Base-by-base conservation (phyloP, 1,139 yeast genomes). In the Candida gigantensis region DNA sequence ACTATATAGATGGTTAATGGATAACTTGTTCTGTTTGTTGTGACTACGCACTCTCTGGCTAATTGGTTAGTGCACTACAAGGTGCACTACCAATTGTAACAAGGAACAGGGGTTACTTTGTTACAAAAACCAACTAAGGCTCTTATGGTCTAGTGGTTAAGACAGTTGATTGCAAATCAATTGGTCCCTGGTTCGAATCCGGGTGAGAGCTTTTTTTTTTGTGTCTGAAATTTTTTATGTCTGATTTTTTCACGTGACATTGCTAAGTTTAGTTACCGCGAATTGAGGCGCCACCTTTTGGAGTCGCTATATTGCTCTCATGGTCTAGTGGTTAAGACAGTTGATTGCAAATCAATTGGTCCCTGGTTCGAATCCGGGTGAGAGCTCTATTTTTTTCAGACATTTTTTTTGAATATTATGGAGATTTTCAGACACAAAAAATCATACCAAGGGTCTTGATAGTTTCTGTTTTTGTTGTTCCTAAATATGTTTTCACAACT, bases 361-460 rank as follows among this genome's bases (percentile, higher is more conserved):
- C 41, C 41, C 41, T 28, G 41, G 41, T 37, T 37, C 41, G 35
- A 37, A 17, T 34, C 41, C 41, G 41, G 41, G 41, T 34, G 29
- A 36, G 36, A 28, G 31, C 31, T 28, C 6, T 23, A n/a, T 23
- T 23, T 23, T 21, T 21, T 6, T 21, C 12, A 21, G 12, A n/a
- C 9, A 9, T 18, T 6, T 9, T 18, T 6, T 9, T 18, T 18
- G 6, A 18, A 18, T 6, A 18, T 6, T 18, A 18, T 6, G 21
- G 21, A 18, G 21, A 18, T 6, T 6, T 18, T 18, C 21, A 18
- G 21, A 6, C 8, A 18, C 8, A 6, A 6, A 6, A 8, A 6
- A 18, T 18, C 8, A 8, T 6, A 18, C 6, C 21, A 6, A 8
- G 21, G 21, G 21, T 18, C n/a, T n/a, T n/a, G n/a, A n/a, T n/a